Evolutionary conservation across 495 filamentous ascomycete genomes (phyloP), one percentile per base, ranked within the genome.

Genomic region (Penicillium daleae): DNA sequence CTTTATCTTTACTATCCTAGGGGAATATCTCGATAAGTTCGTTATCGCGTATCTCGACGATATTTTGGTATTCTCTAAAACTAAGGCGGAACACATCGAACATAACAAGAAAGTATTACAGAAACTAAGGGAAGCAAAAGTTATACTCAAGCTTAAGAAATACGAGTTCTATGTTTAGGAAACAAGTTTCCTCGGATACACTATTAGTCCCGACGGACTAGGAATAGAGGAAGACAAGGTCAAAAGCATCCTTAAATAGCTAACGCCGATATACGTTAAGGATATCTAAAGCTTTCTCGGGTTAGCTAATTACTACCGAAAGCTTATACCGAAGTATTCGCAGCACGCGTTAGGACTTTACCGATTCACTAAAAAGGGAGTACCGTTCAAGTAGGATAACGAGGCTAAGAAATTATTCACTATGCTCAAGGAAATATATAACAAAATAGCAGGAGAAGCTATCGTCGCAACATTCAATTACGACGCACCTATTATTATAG

Each of bases 121-220:
- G 31, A 32, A 40, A 29, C 39, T 69, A 29, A 55, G 39, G 32
- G 49, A 66, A 10, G 29, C 21, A 7, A 29, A 56, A 31, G 31
- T 68, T 22, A 55, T 17, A 5, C 35, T 65, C 19, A 65, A 65
- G 31, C 44, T 65, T 17, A 63, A 65, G 9, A 68, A 68, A 54
- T 68, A 46, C 26, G 12, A 62, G 35, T 50, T 50, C 46, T 35
- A 54, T 15, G 9, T 54, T 3, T 54, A 54, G 15, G 4, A 54
- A 1, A 54, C 15, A 12, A 54, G 51, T 13, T 54, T 54, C 6
- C 51, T 54, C 8, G n/a, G 51, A 35, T 54, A 54, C 6, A 54
- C 51, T 54, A 54, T 54, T 54, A 54, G 51, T 22, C 51, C n/a
- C 2, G 8, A 54, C n/a, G 24, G 51, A 4, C 9, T 54, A 35